Evolutionary conservation across 164 flowering plant genomes (phyloP).

Genomic region (Santalum album): DNA sequence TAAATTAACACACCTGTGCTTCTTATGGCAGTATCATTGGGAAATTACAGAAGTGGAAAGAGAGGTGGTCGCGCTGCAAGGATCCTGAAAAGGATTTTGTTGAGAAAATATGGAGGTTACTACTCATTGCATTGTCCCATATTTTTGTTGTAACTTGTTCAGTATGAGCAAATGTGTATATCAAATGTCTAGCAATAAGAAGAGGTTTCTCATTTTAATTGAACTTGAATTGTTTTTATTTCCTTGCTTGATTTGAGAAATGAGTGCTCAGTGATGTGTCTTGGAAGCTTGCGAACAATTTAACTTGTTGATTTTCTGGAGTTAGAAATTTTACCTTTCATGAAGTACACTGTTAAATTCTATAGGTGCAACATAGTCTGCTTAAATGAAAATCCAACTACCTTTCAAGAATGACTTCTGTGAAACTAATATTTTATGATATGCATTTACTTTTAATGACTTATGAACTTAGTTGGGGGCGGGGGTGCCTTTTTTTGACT

Average conservation of each 20-base stretch:
- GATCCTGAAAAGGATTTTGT: slow-evolving; percentile 54
- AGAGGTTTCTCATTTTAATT: neutral
- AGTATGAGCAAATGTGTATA: neutral
- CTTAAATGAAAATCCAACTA: no score
- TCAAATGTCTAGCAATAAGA: neutral
- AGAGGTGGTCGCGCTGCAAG: slow-evolving; percentile 44
- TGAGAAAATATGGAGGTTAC: slow-evolving; percentile 45
- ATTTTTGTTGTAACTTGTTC: neutral
- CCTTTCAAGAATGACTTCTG: no score
- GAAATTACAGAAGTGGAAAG: slow-evolving; percentile 51
- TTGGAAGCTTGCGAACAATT: neutral
- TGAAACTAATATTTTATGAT: no score
- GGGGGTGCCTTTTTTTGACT: no score
- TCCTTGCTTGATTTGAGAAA: neutral
- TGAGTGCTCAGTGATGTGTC: neutral
- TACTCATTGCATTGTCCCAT: neutral
- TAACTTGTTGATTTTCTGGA: neutral
- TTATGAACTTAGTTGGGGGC: no score
- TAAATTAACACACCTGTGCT: neutral
- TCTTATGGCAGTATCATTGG: slow-evolving; percentile 55
- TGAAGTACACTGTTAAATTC: no score
- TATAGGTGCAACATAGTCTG: no score
- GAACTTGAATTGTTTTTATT: neutral
- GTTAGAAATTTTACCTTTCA: neutral
- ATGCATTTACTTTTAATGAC: no score